Percentiles rank a stretch among this genome's conserved stretches.
phyloP scores from a whole-genome alignment of 176 grass and related monocot species.

The Tuctoria greenei region DNA sequence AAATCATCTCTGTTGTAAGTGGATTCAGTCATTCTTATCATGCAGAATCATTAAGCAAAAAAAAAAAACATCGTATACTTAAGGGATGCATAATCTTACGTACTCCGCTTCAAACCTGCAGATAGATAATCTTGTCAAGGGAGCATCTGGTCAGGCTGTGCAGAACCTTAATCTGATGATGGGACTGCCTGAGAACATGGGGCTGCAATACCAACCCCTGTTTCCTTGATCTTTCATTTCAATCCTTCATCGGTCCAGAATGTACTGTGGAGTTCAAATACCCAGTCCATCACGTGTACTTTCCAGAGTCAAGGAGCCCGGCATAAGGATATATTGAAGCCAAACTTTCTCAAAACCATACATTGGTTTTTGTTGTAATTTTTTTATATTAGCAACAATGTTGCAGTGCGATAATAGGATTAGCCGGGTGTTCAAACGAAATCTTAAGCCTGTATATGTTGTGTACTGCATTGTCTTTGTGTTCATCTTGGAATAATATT shows the following conservation, averaged over 20 bases:
- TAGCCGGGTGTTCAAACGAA: conserved; percentile 6
- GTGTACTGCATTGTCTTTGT: not conserved
- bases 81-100: conserved; percentile 3
- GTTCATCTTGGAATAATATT: conserved; percentile 16
- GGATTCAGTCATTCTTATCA: conserved; percentile 10
- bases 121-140: conserved; percentile 99
- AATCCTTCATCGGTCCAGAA: not conserved
- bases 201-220: conserved; percentile 65
- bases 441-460: conserved; percentile 8
- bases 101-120: conserved; percentile 47
- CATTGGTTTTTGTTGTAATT: conserved; percentile 34
- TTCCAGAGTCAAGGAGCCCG: conserved; percentile 24
- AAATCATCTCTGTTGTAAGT: conserved; percentile 92
- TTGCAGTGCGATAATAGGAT: conserved; percentile 31
- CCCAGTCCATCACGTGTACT: not conserved
- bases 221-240: conserved; percentile 67
- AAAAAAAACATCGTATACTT: too few species aligned
- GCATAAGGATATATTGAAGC: conserved; percentile 17
- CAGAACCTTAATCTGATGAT: conserved; percentile 99
- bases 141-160: conserved; percentile 91
- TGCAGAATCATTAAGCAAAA: conserved; percentile 11
- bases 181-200: conserved; percentile 80
- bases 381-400: conserved; percentile 8
- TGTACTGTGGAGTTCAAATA: conserved; percentile 16
- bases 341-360: not conserved